Base-by-base conservation (phyloP, 352 stramenopile species). In the Globisporangium rhizosaccharum region DNA sequence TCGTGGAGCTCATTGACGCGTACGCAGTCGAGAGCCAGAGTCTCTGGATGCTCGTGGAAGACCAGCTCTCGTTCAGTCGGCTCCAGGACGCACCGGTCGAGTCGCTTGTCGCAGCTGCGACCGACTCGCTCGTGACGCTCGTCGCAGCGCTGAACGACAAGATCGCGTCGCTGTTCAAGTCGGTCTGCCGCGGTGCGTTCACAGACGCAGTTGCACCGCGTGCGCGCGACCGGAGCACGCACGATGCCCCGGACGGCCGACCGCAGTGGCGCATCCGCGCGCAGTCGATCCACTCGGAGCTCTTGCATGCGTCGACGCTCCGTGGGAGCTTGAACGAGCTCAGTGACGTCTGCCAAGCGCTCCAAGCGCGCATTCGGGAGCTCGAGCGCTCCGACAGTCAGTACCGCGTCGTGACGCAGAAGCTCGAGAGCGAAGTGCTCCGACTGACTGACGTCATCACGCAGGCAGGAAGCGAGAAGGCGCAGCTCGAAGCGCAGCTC, bases 261-360 rank as follows among this genome's bases (percentile, higher is more conserved):
- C 77, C 82, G 7, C 76, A 88, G 56, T 90, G 81, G 80, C 75
- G 82, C 26, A 82, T 90, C 39, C 79, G 84, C n/a, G 82, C 84
- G 1, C 73, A 90, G 47, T 66, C 74, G 9, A 90, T 94, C 45
- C 82, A 89, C 51, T 71, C 79, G 9, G 76, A 92, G 37, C 56
- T 94, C 3, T 56, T 87, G 9, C 70, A 85, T 33, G 82, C 84
- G 1, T 84, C 82, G 6, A 79, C 68, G 2, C 52, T 94, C 10
- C 75, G 79, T n/a, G 68, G 61, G 14, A 84, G 71, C 6, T 48
- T 94, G 20, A 69, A 86, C 6, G 79, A 91, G 56, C 75, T 79
- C 37, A 90, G 71, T 14, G 78, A 89, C 33, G 56, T 88, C 26
- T 90, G 76, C 20, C 83, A 90, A 11, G 67, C 65, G 11, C 53